A percentile compares a stretch with the other conserved stretches of the same genome.
Evolutionary conservation across 805 yeast genomes (phyloP).

Genomic region (Maudiozyma barnettii): DNA sequence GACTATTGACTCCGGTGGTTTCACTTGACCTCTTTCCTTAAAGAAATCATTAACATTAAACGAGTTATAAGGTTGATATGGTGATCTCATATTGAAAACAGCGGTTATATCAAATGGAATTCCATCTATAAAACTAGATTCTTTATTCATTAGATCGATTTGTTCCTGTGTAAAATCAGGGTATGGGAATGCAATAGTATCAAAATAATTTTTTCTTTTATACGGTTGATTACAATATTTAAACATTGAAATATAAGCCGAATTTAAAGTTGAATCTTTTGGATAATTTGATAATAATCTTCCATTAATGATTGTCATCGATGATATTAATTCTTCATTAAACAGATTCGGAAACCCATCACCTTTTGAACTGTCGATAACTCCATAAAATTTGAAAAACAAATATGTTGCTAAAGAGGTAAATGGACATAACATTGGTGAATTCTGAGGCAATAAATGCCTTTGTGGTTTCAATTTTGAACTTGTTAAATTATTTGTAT

Average conservation of each 20-base stretch:
- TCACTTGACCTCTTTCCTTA: background rate
- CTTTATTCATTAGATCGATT: background rate
- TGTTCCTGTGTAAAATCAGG: background rate
- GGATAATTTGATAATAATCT: conserved; percentile 22
- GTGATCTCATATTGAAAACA: conserved; percentile 16
- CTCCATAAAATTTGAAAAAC: conserved; percentile 25
- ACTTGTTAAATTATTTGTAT: conserved; percentile 3
- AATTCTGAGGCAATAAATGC: conserved; percentile 15
- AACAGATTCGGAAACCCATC: conserved; percentile 25
- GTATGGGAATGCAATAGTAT: conserved; percentile 1
- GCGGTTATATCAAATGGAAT: conserved; percentile 20
- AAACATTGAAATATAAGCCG: conserved; percentile 22
- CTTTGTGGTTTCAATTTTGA: conserved; percentile 11
- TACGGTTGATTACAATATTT: conserved; percentile 26
- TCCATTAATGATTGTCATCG: conserved; percentile 20
- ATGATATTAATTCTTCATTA: conserved; percentile 2
- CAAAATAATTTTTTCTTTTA: conserved; percentile 21
- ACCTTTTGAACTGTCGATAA: conserved; percentile 15
- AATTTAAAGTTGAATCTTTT: conserved; percentile 22
- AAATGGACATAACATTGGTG: conserved; percentile 24
- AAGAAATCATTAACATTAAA: conserved; percentile 1
- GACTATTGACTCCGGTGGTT: conserved; percentile 12
- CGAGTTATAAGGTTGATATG: conserved; percentile 4
- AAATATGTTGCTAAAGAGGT: conserved; percentile 24
- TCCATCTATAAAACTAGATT: conserved; percentile 12